Evolutionary conservation across 2,329 filamentous ascomycete genomes (phyloP).

Genomic region (Trichoderma endophyticum): DNA sequence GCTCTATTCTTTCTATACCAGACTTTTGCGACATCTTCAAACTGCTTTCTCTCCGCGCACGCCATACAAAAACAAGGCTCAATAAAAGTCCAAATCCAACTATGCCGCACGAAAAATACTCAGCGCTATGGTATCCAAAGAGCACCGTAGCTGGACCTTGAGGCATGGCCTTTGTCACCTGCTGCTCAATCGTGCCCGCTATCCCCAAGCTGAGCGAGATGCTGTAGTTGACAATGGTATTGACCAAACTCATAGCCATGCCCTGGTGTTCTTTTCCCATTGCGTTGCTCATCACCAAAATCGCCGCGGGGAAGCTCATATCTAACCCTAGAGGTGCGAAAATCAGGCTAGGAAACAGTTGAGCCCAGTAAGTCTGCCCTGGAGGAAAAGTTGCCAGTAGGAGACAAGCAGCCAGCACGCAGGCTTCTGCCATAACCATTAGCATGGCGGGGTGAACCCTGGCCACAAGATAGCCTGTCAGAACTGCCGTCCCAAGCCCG

Average conservation of each 20-base stretch:
- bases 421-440: neutral
- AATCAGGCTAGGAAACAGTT: slow-evolving; percentile 34
- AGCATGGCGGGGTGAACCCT: neutral
- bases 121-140: neutral
- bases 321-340: slow-evolving; percentile 55
- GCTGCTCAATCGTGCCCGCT: slow-evolving; percentile 58
- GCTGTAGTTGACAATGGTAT: slow-evolving; percentile 65
- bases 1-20: neutral
- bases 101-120: neutral
- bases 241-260: slow-evolving; percentile 53
- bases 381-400: neutral
- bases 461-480: neutral
- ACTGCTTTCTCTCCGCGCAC: neutral
- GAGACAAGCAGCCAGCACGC: neutral
- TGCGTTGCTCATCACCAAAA: slow-evolving; percentile 55
- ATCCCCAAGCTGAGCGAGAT: slow-evolving; percentile 65
- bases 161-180: neutral
- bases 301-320: slow-evolving; percentile 63
- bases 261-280: slow-evolving; percentile 46
- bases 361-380: slow-evolving; percentile 22
- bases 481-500: neutral
- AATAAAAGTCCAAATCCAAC: neutral
- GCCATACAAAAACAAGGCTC: neutral
- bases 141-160: neutral
- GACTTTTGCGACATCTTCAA: neutral